These are phyloP conservation scores for Fragaria vesca DNA, from an alignment of 306 rosid species.

Conservation along the genomic window DNA sequence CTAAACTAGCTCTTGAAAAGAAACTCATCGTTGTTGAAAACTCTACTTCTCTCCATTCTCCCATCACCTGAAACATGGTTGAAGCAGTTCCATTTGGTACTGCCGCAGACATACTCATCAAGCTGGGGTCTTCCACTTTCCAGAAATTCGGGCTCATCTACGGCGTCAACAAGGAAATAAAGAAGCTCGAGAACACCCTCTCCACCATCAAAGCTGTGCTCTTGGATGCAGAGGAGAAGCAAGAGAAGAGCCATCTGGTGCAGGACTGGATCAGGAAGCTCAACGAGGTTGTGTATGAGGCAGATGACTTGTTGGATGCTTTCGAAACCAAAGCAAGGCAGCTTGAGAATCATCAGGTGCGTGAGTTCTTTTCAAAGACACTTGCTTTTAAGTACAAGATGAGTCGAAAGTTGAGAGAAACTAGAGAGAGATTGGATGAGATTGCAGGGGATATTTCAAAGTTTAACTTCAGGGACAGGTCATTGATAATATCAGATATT, in stretches of 20 bases:
- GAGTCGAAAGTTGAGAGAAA: not conserved
- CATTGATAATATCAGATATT: not conserved
- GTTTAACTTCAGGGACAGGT: not conserved
- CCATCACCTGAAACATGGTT: not conserved
- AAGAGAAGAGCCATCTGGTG: conserved; percentile 5
- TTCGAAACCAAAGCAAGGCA: not conserved
- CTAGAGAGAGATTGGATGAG: conserved; percentile 10
- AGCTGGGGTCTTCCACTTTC: not conserved
- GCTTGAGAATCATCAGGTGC: not conserved
- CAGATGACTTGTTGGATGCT: not conserved
- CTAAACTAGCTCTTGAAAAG: too few relatives aligned
- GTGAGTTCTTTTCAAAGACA: not conserved
- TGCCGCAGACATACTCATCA: not conserved
- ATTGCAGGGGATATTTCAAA: conserved; percentile 11
- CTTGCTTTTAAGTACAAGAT: not conserved
- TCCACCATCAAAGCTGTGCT: conserved; percentile 4
- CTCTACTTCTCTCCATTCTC: not conserved
- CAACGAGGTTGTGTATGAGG: not conserved
- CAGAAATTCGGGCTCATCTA: not conserved
- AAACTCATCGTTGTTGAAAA: too few relatives aligned
- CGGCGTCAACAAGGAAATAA: not conserved
- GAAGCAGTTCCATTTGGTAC: not conserved
- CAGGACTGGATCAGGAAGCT: conserved; percentile 5
- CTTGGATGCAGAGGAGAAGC: conserved; percentile 9
- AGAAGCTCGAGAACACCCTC: conserved; percentile 7